Conservation (phyloP, 257 asterid species). For the Vinca minor region DNA sequence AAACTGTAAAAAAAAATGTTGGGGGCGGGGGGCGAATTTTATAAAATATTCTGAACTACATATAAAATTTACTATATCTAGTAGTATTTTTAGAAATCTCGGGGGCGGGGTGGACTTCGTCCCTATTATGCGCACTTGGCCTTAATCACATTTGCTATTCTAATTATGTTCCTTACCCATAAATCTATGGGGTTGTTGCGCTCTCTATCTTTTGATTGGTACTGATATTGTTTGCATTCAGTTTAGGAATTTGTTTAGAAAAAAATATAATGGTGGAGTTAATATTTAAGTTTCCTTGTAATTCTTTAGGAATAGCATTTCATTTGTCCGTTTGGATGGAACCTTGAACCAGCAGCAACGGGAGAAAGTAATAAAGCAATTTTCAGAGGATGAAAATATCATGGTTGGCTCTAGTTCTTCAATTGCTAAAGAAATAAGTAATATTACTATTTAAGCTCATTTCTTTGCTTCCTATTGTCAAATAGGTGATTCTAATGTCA, state of each 20-base stretch:
- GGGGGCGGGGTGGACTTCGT: no score
- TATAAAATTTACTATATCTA: no score
- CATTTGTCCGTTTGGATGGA: constrained; percentile 90
- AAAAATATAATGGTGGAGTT: not conserved
- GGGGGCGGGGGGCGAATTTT: no score
- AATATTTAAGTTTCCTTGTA: not conserved
- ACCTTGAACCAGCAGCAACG: constrained; percentile 89
- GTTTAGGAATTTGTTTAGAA: not conserved
- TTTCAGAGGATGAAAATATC: constrained; percentile 68
- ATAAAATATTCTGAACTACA: no score
- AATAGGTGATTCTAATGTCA: constrained; percentile 86
- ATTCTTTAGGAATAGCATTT: constrained; percentile 44
- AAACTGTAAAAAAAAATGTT: no score
- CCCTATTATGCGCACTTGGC: no score
- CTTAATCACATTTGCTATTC: not conserved
- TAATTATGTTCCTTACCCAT: not conserved
- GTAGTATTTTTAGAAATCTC: no score
- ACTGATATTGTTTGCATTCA: not conserved
- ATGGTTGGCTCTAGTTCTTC: constrained; percentile 36
- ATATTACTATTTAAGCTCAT: constrained; percentile 1
- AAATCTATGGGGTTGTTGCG: not conserved
- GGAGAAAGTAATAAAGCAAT: constrained; percentile 75
- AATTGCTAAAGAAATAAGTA: not conserved
- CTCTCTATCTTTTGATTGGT: not conserved
- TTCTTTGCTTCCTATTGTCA: constrained; percentile 9